phyloP scores from a whole-genome alignment of 23 red algal species.

The Gracilariopsis chorda region DNA sequence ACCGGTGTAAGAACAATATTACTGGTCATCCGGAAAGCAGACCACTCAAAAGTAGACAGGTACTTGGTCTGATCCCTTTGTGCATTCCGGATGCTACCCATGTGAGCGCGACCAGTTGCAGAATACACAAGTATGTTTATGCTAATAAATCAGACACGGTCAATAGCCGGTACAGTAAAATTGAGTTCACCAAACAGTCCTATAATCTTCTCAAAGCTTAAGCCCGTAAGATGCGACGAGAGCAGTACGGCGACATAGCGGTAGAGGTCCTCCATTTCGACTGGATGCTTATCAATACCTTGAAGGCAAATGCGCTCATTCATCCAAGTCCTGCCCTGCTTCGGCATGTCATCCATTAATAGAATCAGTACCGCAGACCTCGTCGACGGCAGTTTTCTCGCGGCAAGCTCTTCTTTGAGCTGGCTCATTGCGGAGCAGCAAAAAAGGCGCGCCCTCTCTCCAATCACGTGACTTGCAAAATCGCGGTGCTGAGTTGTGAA shows the following conservation, averaged over 20 bases:
- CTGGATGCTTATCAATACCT: not conserved
- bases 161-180: not conserved
- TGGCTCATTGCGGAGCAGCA: not conserved
- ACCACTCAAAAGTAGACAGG: not conserved
- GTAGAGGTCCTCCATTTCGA: not conserved
- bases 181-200: not conserved
- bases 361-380: not conserved
- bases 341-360: not conserved
- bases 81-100: not conserved
- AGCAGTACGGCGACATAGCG: not conserved
- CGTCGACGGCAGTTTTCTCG: not conserved
- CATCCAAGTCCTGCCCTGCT: not conserved
- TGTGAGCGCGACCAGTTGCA: not conserved
- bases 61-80: not conserved
- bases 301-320: not conserved
- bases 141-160: not conserved
- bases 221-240: not conserved
- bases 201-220: not conserved
- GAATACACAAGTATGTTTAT: slow-evolving; percentile 10
- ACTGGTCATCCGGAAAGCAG: not conserved
- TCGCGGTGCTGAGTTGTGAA: too few relatives aligned
- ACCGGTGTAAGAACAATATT: not conserved
- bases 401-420: not conserved
- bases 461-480: too few relatives aligned
- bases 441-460: not conserved